These are phyloP conservation scores for Geosmithia putterillii DNA, from an alignment of 2,329 filamentous ascomycete genomes.

Conservation along the genomic window DNA sequence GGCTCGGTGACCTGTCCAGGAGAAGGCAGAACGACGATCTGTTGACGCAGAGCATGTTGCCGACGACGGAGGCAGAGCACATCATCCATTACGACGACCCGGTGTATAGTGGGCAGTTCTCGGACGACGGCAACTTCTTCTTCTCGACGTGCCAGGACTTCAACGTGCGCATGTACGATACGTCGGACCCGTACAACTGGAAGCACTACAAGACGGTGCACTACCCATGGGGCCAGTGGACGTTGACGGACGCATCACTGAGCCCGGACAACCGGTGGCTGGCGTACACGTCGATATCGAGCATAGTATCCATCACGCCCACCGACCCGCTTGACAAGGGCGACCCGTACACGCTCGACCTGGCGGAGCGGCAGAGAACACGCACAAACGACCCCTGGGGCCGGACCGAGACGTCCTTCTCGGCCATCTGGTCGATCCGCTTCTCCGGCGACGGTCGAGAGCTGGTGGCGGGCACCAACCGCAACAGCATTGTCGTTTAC, in stretches of 20 bases:
- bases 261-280: slow-evolving; percentile 87
- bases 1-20: slow-evolving; percentile 47
- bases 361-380: slow-evolving; percentile 23
- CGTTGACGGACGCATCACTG: slow-evolving; percentile 83
- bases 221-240: slow-evolving; percentile 87
- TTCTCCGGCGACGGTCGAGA: slow-evolving; percentile 89
- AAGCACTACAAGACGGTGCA: slow-evolving; percentile 83
- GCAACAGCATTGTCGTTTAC: slow-evolving; percentile 73
- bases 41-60: slow-evolving; percentile 58
- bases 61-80: slow-evolving; percentile 65
- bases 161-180: slow-evolving; percentile 93
- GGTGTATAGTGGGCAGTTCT: slow-evolving; percentile 94
- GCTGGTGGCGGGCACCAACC: slow-evolving; percentile 78
- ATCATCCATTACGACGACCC: slow-evolving; percentile 78
- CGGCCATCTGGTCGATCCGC: slow-evolving; percentile 76
- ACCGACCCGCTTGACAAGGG: slow-evolving; percentile 75
- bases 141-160: slow-evolving; percentile 89
- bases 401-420: slow-evolving; percentile 17
- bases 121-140: slow-evolving; percentile 94
- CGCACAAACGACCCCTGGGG: slow-evolving; percentile 11
- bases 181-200: slow-evolving; percentile 90
- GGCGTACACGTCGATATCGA: slow-evolving; percentile 82
- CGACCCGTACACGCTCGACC: slow-evolving; percentile 69
- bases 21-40: slow-evolving; percentile 49
- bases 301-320: slow-evolving; percentile 70